Conservation (phyloP, 2,329 filamentous ascomycete genomes). For the Xylariomycetidae sp. region DNA sequence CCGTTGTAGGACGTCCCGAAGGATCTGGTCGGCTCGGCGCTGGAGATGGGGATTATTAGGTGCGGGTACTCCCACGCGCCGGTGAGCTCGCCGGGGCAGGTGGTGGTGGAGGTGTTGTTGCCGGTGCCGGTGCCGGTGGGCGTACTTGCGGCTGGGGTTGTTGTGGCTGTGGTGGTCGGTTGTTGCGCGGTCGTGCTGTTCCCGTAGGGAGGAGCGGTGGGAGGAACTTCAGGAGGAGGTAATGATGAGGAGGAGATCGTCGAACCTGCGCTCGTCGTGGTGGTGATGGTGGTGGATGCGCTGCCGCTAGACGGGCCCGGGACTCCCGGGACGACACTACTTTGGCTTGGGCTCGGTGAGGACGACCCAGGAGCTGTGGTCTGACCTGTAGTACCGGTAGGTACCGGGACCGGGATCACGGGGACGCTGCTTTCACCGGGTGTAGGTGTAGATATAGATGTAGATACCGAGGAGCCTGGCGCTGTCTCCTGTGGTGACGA, state of each 20-base stretch:
- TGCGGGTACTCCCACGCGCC: slow-evolving; percentile 53
- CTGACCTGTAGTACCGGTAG: no score
- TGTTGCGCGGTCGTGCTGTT: not conserved
- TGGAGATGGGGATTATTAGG: slow-evolving; percentile 57
- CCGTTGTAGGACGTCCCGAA: slow-evolving; percentile 52
- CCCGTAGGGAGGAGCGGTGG: no score
- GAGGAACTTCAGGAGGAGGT: no score
- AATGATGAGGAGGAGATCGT: not conserved
- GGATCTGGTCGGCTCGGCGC: slow-evolving; percentile 41
- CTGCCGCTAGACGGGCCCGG: not conserved
- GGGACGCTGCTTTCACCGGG: no score
- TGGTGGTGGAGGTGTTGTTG: slow-evolving; percentile 5
- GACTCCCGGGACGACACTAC: not conserved
- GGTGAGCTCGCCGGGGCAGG: slow-evolving; percentile 40
- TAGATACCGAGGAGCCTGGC: no score
- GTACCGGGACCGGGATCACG: no score
- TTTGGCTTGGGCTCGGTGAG: not conserved
- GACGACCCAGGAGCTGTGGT: not conserved
- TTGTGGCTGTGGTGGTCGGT: not conserved
- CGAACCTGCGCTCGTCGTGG: not conserved
- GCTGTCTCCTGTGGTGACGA: not conserved
- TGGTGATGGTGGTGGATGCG: not conserved
- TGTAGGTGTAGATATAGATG: no score
- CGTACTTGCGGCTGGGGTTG: slow-evolving; percentile 7
- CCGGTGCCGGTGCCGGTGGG: not conserved